Conservation (phyloP, 1,139 yeast genomes). For the Nakaseomyces glabratus region DNA sequence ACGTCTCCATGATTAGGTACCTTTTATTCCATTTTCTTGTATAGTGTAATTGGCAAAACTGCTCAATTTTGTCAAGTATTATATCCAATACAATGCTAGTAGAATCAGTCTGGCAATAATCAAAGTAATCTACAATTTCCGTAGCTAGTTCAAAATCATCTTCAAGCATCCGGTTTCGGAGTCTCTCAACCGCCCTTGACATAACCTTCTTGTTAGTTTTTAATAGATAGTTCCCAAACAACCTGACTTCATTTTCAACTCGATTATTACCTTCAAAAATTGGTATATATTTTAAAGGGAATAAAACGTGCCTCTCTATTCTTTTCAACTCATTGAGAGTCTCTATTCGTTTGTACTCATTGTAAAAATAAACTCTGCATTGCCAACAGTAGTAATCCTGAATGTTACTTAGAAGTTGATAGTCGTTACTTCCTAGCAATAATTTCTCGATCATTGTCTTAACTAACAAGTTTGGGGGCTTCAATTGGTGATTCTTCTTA, state of each 20-base stretch:
- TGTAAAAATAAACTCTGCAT: conserved; percentile 20
- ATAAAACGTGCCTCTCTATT: conserved; percentile 21
- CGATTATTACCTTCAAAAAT: conserved; percentile 11
- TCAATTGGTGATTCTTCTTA: conserved; percentile 19
- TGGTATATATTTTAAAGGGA: conserved; percentile 20
- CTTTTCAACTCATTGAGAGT: conserved; percentile 19
- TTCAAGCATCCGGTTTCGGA: conserved; percentile 16
- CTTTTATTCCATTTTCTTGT: conserved; percentile 35
- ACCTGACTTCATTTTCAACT: conserved; percentile 16
- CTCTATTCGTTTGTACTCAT: conserved; percentile 11
- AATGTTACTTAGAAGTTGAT: conserved; percentile 12
- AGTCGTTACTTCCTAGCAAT: conserved; percentile 5
- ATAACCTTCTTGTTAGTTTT: conserved; percentile 17
- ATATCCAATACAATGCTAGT: conserved; percentile 35
- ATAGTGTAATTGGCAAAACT: conserved; percentile 34
- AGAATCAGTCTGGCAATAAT: conserved; percentile 15
- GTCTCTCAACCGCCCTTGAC: conserved; percentile 10
- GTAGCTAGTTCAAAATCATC: conserved; percentile 25
- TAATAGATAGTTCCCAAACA: conserved; percentile 23
- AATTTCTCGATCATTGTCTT: conserved; percentile 18
- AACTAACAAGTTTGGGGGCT: conserved; percentile 22
- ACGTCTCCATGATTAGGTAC: conserved; percentile 33
- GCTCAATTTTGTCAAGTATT: conserved; percentile 36
- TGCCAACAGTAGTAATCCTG: conserved; percentile 18
- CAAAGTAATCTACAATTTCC: conserved; percentile 23